Conservation (phyloP, 441 rosid species). For the Adansonia rubrostipa region DNA sequence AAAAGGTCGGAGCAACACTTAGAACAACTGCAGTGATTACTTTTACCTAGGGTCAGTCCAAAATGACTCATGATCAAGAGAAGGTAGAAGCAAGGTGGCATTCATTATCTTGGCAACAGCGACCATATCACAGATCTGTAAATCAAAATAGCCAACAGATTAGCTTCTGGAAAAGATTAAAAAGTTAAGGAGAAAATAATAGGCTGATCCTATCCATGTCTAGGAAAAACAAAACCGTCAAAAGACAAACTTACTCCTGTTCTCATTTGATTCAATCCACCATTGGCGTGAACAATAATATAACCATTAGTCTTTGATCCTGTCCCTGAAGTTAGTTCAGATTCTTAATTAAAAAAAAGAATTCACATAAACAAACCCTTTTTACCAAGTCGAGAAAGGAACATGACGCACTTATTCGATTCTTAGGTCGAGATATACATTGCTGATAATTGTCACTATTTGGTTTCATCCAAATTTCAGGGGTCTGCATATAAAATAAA, state of each 20-base stretch:
- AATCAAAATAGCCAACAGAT: conserved; percentile 16
- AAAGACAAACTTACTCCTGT: conserved; percentile 67
- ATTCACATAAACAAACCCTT: neutral
- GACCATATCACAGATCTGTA: conserved; percentile 96
- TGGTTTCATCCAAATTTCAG: conserved; percentile 93
- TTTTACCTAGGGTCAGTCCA: conserved; percentile 95
- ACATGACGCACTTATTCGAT: conserved; percentile 51
- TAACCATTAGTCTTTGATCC: conserved; percentile 69
- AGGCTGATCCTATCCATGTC: conserved; percentile 8
- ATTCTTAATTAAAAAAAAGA: neutral
- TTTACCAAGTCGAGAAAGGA: neutral
- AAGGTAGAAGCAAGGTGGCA: conserved; percentile 94
- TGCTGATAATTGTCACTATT: conserved; percentile 58
- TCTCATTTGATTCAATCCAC: conserved; percentile 98
- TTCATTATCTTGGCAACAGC: conserved; percentile 95
- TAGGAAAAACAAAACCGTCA: conserved; percentile 14
- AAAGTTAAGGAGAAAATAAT: neutral
- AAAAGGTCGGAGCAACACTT: too few relatives aligned
- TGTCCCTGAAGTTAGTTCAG: conserved; percentile 40
- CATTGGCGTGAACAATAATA: conserved; percentile 87
- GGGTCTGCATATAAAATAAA: conserved; percentile 47
- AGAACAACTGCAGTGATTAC: neutral
- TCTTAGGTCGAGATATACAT: conserved; percentile 69
- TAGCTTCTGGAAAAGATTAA: neutral
- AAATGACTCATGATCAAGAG: conserved; percentile 86